Evolutionary conservation across 345 rosid species (phyloP).

Genomic region (Hibiscus syriacus): DNA sequence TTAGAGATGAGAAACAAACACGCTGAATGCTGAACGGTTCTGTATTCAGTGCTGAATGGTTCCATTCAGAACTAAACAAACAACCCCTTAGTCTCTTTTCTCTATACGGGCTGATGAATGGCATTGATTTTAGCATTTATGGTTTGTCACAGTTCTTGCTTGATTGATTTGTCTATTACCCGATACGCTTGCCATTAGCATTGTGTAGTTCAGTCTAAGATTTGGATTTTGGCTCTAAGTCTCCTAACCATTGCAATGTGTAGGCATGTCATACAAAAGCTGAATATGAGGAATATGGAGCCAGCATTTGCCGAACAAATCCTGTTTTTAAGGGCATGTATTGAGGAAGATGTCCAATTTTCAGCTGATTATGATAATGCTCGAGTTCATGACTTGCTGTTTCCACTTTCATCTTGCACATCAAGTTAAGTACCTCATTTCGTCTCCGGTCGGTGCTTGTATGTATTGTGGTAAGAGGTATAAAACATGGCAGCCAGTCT

Average conservation of each 20-base stretch:
- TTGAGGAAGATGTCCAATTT: conserved; percentile 24
- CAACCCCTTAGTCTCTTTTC: background rate
- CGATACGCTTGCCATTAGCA: background rate
- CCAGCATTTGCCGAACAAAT: conserved; percentile 97
- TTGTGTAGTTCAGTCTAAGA: background rate
- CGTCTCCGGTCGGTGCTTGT: conserved; percentile 11
- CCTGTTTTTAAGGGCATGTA: conserved; percentile 99
- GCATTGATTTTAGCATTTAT: background rate
- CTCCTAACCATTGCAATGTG: background rate
- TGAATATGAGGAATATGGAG: conserved; percentile 94
- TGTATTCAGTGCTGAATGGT: too few species aligned
- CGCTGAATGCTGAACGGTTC: too few species aligned
- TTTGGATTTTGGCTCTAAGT: background rate
- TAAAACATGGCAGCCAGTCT: conserved; percentile 4
- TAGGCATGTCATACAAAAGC: conserved; percentile 99
- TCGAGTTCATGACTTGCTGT: conserved; percentile 4
- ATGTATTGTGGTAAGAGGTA: conserved; percentile 5
- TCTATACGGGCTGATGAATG: background rate
- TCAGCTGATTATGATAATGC: conserved; percentile 1
- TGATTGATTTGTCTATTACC: background rate
- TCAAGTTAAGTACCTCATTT: background rate
- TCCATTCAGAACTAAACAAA: too few species aligned
- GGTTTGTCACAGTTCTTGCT: background rate
- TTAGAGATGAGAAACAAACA: too few species aligned
- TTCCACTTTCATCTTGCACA: conserved; percentile 7